Percentiles rank a stretch among this genome's conserved stretches.
phyloP scores from a whole-genome alignment of 495 filamentous ascomycete genomes.

The Penicillium malachiteum region DNA sequence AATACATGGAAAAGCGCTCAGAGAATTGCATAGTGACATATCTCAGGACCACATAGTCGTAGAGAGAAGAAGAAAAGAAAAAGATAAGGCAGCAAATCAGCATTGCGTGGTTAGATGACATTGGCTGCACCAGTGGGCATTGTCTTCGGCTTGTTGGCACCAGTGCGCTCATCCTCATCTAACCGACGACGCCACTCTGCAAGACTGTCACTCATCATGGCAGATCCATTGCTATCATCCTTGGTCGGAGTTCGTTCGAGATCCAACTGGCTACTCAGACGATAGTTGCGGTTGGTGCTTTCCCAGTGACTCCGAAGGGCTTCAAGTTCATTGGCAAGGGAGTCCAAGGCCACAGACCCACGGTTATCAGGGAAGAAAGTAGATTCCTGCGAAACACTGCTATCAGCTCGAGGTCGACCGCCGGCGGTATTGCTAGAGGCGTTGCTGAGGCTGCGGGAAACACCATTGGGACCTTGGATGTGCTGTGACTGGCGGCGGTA shows the following conservation, averaged over 20 bases:
- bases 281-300: constrained; percentile 89
- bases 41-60: constrained; percentile 28
- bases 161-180: constrained; percentile 58
- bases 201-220: constrained; percentile 62
- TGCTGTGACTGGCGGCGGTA: constrained; percentile 80
- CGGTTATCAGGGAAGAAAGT: constrained; percentile 64
- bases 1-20: constrained; percentile 26
- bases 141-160: constrained; percentile 29
- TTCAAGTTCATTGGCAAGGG: constrained; percentile 87
- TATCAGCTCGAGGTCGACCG: constrained; percentile 41
- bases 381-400: constrained; percentile 55
- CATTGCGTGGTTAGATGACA: constrained; percentile 34
- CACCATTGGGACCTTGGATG: constrained; percentile 38
- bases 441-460: constrained; percentile 45
- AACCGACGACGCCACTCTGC: constrained; percentile 74
- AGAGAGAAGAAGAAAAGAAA: neutral
- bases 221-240: constrained; percentile 45
- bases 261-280: constrained; percentile 80
- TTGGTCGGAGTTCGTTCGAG: constrained; percentile 68
- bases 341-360: constrained; percentile 85
- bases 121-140: constrained; percentile 27
- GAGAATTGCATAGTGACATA: constrained; percentile 22
- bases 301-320: constrained; percentile 89
- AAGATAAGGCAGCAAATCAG: neutral
- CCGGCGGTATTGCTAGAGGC: constrained; percentile 44